Base-by-base conservation (phyloP, 1,284 basidiomycete species). In the Coniophora puteana region DNA sequence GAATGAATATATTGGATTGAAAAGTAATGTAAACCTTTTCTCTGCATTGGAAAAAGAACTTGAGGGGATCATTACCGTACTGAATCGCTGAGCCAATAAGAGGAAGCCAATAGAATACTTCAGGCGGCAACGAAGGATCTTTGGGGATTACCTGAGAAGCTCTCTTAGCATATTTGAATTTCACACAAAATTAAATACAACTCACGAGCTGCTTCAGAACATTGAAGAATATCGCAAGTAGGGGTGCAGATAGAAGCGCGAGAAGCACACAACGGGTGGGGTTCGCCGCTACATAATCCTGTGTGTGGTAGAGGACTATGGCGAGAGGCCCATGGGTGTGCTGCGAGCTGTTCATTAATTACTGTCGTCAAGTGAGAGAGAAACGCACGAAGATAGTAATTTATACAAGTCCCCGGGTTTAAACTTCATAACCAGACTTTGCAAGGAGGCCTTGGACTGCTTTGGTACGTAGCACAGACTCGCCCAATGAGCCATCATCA, bases 51-150 rank as follows among this genome's bases (percentile, higher is more conserved):
- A 81, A 77, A 55, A 90, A 74, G 64, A 92, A 91, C 44, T 71
- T 76, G 60, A 90, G 75, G 3, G 89, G 89, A 59, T 92, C 85
- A 54, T 88, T 78, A 17, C 89, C 89, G 50, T 92, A 92, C 33
- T 68, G 56, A 14, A 77, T 69, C 2, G 89, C 83, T 21, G 83
- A 87, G 10, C 89, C 89, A 48, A 92, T 72, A 61, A 83, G 72
- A 14, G 89, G 89, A 45, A 91, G 68, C 55, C 74, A 74, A 60
- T 90, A 83, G 67, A 90, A 92, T 12, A 92, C 89, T 34, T 84
- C 66, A 0, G 89, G 89, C 4, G 89, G 89, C 21, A 73, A 51
- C 13, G 71, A 74, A 36, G 71, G 71, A 57, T 83, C 70, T 40
- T 66, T 65, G 18, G 83, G 83, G 17, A 74, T 47, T 41, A 72